phyloP scores from a whole-genome alignment of 2,329 filamentous ascomycete species.

The Apiospora marii region DNA sequence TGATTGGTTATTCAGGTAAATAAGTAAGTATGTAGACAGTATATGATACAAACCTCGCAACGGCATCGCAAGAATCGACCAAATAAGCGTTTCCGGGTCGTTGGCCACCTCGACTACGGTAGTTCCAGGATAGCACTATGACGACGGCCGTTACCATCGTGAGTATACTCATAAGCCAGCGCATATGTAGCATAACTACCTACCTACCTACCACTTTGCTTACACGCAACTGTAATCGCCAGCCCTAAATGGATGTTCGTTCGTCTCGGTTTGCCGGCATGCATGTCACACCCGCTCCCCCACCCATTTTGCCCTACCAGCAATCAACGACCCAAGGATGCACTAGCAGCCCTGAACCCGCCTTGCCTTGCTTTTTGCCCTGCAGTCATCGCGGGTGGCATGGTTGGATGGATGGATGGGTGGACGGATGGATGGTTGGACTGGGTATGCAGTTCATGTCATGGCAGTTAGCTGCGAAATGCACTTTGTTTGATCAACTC shows the following conservation, averaged over 20 bases:
- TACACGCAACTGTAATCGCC: background rate
- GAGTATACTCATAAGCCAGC: background rate
- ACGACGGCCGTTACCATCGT: background rate
- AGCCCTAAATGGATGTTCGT: conserved; percentile 20
- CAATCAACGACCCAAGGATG: background rate
- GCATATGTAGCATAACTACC: background rate
- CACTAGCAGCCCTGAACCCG: conserved; percentile 1
- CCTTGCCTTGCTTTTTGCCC: conserved; percentile 8
- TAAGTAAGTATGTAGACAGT: too few relatives aligned
- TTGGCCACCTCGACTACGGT: background rate
- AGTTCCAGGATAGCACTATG: background rate
- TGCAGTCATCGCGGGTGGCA: background rate
- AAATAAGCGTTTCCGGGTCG: background rate
- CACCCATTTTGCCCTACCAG: background rate
- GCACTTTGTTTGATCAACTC: background rate
- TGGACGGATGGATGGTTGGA: background rate
- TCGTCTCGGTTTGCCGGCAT: conserved; percentile 18
- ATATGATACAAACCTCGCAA: too few relatives aligned
- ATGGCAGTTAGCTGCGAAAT: background rate
- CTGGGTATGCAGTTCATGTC: background rate
- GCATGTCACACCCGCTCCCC: conserved; percentile 17
- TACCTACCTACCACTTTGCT: background rate
- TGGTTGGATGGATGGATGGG: background rate
- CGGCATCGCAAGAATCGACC: background rate
- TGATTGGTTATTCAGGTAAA: too few relatives aligned